Evolutionary conservation across 192 early-diverging fungal species (phyloP).

Genomic region (Coemansia sp.): DNA sequence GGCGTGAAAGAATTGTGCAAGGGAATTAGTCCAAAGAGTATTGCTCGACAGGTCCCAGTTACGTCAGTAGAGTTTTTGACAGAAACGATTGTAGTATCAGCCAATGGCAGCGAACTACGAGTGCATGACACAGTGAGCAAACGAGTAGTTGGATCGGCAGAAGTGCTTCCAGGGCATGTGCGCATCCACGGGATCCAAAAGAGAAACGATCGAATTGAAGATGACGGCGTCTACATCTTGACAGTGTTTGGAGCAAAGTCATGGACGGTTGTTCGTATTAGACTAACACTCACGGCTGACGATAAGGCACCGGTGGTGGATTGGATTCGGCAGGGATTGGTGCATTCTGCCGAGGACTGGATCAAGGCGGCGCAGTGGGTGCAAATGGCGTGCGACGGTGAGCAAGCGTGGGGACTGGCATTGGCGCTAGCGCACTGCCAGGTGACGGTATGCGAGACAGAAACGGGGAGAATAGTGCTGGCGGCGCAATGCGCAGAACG

Average conservation of each 20-base stretch:
- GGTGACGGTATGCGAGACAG: constrained; percentile 55
- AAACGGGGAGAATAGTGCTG: constrained; percentile 12
- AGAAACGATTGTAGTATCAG: constrained; percentile 29
- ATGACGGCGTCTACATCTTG: background rate
- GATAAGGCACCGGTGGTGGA: background rate
- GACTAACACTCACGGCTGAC: background rate
- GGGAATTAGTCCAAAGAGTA: too few species aligned
- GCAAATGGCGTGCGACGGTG: constrained; percentile 3
- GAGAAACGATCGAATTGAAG: background rate
- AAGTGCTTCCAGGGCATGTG: constrained; percentile 18
- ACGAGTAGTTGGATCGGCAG: background rate
- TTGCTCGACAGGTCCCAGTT: too few species aligned
- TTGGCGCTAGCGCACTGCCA: constrained; percentile 75
- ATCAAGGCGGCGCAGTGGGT: constrained; percentile 75
- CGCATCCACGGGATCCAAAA: constrained; percentile 50
- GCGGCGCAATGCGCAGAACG: constrained; percentile 59
- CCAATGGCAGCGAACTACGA: constrained; percentile 38
- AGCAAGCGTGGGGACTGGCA: constrained; percentile 29
- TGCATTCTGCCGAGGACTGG: constrained; percentile 62
- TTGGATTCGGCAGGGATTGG: constrained; percentile 12
- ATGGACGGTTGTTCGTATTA: constrained; percentile 19
- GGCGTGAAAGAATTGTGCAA: too few species aligned
- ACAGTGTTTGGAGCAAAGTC: constrained; percentile 54
- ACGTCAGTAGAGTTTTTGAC: constrained; percentile 47
- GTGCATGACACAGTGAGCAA: constrained; percentile 20